Base-by-base conservation (phyloP, 805 yeast genomes). In the Zygoascus bituminiphila region DNA sequence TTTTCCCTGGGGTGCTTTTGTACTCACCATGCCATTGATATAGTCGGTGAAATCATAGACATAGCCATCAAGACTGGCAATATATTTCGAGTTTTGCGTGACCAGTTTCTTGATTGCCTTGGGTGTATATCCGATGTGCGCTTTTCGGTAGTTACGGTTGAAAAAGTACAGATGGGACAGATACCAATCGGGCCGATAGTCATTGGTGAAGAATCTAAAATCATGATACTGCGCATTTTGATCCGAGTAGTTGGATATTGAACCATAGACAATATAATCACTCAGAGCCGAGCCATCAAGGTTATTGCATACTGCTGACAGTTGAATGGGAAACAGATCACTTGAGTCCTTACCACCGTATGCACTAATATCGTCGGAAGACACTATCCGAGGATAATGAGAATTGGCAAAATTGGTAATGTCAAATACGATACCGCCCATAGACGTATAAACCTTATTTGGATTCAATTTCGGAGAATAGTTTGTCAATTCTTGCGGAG, bases 181-280 rank as follows among this genome's bases (percentile, higher is more conserved):
- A 45, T 68, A 69, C 73, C 73, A 69, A 47, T 69, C 72, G 1
- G 73, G 73, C 3, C 73, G 59, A 21, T 62, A 67, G 45, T 69
- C 73, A 39, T 62, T 59, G 6, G 59, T 60, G 48, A 61, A 66
- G 24, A 57, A 57, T n/a, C 73, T 52, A 58, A 69, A 69, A 48
- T 69, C 73, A 46, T 69, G 73, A 46, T 69, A 69, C 31, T 46
- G 51, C 1, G 70, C 71, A 45, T 68, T 69, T 17, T 57, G 37
- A 47, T 69, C 73, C 1, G 71, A 56, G 47, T 62, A 65, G 51
- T 69, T 70, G 17, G 45, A 50, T 5, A 53, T 42, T 21, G 59
- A 55, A 10, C 64, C 65, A 37, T 60, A 49, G 8, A 60, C 59
- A 19, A 66, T 52, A 48, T 54, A 56, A 17, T 57, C 61, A 37